Evolutionary conservation across 768 basidiomycete species (phyloP).

Genomic region (Hericium coralloides): DNA sequence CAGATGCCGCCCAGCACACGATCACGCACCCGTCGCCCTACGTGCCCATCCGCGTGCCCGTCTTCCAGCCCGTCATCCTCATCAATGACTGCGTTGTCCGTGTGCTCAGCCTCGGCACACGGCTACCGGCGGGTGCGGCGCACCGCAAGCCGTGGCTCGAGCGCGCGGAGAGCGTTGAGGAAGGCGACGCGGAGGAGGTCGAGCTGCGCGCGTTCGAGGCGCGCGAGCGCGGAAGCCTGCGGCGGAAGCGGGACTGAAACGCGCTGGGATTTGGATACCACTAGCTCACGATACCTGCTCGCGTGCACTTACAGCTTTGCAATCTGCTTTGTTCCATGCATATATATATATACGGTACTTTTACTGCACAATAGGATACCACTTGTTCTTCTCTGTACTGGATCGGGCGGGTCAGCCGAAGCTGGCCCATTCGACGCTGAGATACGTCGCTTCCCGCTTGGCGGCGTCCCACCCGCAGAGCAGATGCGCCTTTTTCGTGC

Average conservation of each 20-base stretch:
- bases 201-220: constrained; percentile 8
- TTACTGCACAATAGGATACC: background rate
- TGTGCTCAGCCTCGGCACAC: constrained; percentile 46
- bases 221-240: constrained; percentile 3
- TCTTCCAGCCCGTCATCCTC: constrained; percentile 67
- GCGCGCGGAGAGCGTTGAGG: constrained; percentile 51
- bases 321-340: background rate
- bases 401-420: constrained; percentile 48
- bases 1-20: constrained; percentile 6
- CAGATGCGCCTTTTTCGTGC: constrained; percentile 93
- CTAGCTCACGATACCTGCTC: too few species aligned
- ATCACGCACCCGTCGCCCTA: constrained; percentile 66
- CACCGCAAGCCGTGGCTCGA: constrained; percentile 28
- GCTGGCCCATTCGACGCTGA: constrained; percentile 86
- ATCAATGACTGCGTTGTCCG: constrained; percentile 65
- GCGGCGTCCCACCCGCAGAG: constrained; percentile 83
- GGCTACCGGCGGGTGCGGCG: constrained; percentile 12
- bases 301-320: too few species aligned
- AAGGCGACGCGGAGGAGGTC: constrained; percentile 36
- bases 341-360: background rate
- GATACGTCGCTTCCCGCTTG: constrained; percentile 55
- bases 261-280: background rate
- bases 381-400: background rate
- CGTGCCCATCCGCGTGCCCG: constrained; percentile 70
- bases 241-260: constrained; percentile 6